Evolutionary conservation across 148 eudicot species (phyloP).

Genomic region (Rhododendron simsii): DNA sequence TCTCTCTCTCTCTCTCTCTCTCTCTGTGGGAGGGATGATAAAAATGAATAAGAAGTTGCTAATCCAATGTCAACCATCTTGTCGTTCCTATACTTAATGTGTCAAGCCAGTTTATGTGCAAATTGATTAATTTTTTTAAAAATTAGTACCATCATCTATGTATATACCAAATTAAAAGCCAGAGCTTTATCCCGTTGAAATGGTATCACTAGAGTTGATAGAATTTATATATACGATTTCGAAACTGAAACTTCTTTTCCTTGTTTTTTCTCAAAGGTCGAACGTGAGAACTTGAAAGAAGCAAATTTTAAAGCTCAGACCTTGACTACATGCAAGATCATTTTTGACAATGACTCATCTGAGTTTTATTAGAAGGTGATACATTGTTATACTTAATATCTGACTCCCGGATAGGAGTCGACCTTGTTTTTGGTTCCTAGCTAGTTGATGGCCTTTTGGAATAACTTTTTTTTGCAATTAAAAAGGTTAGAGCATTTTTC

Average conservation of each 20-base stretch:
- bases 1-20: neutral
- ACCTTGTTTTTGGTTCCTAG: conserved; percentile 29
- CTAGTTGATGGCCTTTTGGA: conserved; percentile 45
- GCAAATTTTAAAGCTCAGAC: neutral
- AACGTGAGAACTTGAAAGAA: neutral
- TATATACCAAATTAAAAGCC: neutral
- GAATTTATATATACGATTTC: neutral
- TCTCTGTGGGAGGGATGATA: neutral
- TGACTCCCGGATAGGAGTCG: conserved; percentile 19
- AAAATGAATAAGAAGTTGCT: neutral
- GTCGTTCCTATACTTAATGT: neutral
- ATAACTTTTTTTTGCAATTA: conserved; percentile 25
- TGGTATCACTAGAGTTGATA: neutral
- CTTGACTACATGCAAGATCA: neutral
- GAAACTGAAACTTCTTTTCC: neutral
- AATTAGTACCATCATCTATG: neutral
- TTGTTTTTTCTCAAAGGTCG: neutral
- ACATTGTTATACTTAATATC: neutral
- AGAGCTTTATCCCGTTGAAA: neutral
- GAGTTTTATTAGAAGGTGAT: neutral
- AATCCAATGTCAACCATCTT: neutral
- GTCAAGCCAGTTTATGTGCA: neutral
- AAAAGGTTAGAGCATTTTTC: conserved; percentile 22
- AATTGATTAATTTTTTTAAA: neutral
- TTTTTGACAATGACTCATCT: neutral